Percentiles rank a stretch among this genome's conserved stretches.
These are phyloP conservation scores for Candida palmyrensis DNA, from an alignment of 805 yeast species.

Conservation along the genomic window DNA sequence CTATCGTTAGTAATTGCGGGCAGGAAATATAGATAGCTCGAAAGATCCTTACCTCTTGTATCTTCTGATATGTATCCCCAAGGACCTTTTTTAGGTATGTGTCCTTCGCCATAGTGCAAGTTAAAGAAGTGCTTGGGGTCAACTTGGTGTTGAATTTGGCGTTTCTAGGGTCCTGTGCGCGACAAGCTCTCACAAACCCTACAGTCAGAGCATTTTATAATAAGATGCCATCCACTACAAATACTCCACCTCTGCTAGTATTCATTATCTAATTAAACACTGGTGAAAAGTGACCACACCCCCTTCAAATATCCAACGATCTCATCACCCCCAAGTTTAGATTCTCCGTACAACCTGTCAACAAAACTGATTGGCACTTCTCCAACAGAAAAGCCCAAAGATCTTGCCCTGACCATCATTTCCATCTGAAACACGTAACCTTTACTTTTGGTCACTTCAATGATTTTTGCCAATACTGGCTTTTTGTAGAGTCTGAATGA, in stretches of 20 bases:
- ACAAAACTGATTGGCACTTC: constrained; percentile 78
- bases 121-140: too few relatives aligned
- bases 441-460: constrained; percentile 63
- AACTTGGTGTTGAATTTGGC: too few relatives aligned
- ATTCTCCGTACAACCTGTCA: constrained; percentile 74
- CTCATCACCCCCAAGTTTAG: constrained; percentile 77
- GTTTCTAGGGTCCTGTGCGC: too few relatives aligned
- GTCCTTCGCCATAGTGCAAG: constrained; percentile 33
- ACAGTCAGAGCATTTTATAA: too few relatives aligned
- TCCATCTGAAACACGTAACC: constrained; percentile 88
- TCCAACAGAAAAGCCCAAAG: constrained; percentile 67
- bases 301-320: constrained; percentile 75
- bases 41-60: constrained; percentile 14
- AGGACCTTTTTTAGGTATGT: constrained; percentile 41
- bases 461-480: constrained; percentile 59
- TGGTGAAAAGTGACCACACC: constrained; percentile 63
- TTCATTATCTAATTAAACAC: too few relatives aligned
- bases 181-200: too few relatives aligned
- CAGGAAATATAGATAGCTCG: neutral
- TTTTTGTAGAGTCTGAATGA: constrained; percentile 73
- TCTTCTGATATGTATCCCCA: constrained; percentile 28
- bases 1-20: constrained; percentile 4
- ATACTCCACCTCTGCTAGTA: too few relatives aligned
- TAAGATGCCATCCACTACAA: too few relatives aligned
- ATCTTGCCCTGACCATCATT: constrained; percentile 79